Evolutionary conservation across 208 protist species (phyloP).

Genomic region (Trypanosoma avium): DNA sequence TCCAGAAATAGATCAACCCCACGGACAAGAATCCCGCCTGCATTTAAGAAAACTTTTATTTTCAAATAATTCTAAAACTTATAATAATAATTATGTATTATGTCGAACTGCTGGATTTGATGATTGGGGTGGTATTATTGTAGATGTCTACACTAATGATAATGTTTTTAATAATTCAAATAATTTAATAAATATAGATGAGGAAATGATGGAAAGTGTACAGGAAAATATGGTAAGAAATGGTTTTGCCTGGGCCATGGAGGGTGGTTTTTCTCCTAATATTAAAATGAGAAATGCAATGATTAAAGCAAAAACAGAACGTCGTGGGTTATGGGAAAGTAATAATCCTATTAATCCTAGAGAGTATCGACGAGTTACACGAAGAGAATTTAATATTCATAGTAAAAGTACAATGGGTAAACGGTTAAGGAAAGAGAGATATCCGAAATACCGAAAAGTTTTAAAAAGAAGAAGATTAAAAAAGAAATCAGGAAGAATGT

Average conservation of each 20-base stretch:
- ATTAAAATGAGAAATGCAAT: background rate
- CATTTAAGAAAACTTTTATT: slow-evolving; percentile 15
- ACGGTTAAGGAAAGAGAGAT: background rate
- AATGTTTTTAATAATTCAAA: background rate
- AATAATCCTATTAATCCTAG: slow-evolving; percentile 3
- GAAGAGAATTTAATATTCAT: background rate
- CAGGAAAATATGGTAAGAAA: slow-evolving; percentile 24
- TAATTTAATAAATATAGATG: no score
- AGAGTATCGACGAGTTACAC: background rate
- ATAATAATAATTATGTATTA: background rate
- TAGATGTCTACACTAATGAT: slow-evolving; percentile 11
- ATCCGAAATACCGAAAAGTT: no score
- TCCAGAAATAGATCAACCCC: slow-evolving; percentile 12
- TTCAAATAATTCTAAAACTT: background rate
- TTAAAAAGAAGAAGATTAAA: no score
- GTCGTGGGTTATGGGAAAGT: slow-evolving; percentile 21
- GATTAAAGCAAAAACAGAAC: slow-evolving; percentile 12
- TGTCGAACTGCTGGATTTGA: slow-evolving; percentile 20
- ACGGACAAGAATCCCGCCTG: slow-evolving; percentile 10
- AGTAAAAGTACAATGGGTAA: background rate
- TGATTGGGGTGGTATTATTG: slow-evolving; percentile 9
- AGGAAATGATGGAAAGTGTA: no score
- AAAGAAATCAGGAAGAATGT: no score
- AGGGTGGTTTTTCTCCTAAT: slow-evolving; percentile 12
- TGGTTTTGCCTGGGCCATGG: slow-evolving; percentile 22